Evolutionary conservation across 495 filamentous ascomycete species (phyloP).

Genomic region (Chaetomium fimeti): DNA sequence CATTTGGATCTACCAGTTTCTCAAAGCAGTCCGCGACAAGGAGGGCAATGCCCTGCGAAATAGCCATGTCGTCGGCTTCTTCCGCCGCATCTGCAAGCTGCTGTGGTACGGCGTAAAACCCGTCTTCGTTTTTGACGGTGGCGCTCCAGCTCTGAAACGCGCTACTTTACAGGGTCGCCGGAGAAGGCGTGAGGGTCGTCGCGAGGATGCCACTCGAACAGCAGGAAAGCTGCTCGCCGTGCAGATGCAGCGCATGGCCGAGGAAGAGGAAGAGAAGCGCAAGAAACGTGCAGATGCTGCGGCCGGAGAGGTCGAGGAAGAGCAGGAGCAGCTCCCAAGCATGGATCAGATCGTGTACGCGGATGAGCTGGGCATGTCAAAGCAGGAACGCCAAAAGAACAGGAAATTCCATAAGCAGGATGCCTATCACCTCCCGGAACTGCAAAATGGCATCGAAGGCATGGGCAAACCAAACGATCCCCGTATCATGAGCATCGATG

Average conservation of each 20-base stretch:
- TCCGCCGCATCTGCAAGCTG: conserved; percentile 94
- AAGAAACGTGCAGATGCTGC: conserved; percentile 45
- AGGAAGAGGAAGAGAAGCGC: conserved; percentile 72
- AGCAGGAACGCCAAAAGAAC: conserved; percentile 67
- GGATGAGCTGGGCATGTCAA: conserved; percentile 79
- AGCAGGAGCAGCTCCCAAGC: conserved; percentile 66
- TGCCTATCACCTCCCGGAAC: conserved; percentile 86
- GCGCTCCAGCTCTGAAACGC: conserved; percentile 85
- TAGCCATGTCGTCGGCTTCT: conserved; percentile 94
- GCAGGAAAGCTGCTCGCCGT: conserved; percentile 87
- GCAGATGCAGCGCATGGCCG: conserved; percentile 84
- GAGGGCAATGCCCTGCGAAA: conserved; percentile 96
- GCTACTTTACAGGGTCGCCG: conserved; percentile 82
- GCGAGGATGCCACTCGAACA: conserved; percentile 89
- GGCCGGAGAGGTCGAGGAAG: conserved; percentile 36
- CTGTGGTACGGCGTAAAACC: conserved; percentile 95
- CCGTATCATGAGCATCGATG: conserved; percentile 89
- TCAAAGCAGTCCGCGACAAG: conserved; percentile 97
- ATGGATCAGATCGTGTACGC: conserved; percentile 72
- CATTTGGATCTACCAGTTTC: conserved; percentile 99
- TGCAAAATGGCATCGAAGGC: conserved; percentile 68
- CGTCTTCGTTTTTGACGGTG: conserved; percentile 97
- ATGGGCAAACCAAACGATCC: conserved; percentile 92
- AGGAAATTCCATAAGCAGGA: conserved; percentile 88
- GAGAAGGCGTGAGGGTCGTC: conserved; percentile 75